Base-by-base conservation (phyloP, 73 alveolate species). In the Paramecium caudatum region DNA sequence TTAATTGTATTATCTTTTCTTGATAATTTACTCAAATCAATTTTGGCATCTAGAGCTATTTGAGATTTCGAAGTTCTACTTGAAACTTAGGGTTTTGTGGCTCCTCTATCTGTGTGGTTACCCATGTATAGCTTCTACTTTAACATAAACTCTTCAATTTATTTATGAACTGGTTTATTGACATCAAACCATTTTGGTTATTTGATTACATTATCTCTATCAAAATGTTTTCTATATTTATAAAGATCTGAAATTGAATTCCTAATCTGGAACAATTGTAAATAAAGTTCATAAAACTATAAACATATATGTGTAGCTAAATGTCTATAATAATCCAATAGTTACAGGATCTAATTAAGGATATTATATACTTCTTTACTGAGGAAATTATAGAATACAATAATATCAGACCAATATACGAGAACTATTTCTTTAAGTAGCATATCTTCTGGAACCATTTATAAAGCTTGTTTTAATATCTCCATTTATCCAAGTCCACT, bases 121-220 rank as follows among this genome's bases (percentile, higher is more conserved):
- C 88, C 88, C 39, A 41, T 5, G 10, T 45, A 21, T 21, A 74
- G 21, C 19, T 74, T 74, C 43, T 74, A 16, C 43, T 74, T 41
- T 15, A 74, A 43, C 62, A 74, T 43, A 3, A 41, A 74, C 43
- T 74, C 88, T 45, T 74, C 88, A 16, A 74, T 45, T 74, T 74
- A 21, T 74, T 74, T 74, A 74, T 74, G 88, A 5, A 74, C 88
- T 19, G 88, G 88, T 74, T 74, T 74, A 45, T 74, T 74, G 15
- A 74, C 69, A 74, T 74, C 88, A 23, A 74, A 74, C 88, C 88
- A 74, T 45, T 74, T 74, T n/a, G 88, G 88, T 74, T 74, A 43
- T 43, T 74, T 74, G 16, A 74, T 74, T 3, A 74, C 88, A 21
- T 74, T 74, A 41, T 74, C 88, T 74, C 88, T 74, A 43, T 74